These are phyloP conservation scores for Grammothele lineata DNA, from an alignment of 768 basidiomycete genomes.

Conservation along the genomic window DNA sequence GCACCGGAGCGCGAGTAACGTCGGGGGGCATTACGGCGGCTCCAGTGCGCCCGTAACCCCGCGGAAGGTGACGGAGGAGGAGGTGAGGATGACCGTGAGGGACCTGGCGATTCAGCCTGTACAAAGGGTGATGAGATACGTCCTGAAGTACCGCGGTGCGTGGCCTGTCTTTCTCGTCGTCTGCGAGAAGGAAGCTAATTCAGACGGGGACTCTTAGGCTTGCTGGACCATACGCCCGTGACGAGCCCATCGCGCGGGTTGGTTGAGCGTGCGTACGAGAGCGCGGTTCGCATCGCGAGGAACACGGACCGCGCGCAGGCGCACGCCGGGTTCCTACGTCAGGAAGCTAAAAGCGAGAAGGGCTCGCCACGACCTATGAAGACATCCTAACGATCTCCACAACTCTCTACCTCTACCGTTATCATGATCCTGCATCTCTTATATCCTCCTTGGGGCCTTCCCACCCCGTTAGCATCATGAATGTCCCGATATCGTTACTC, in stretches of 20 bases:
- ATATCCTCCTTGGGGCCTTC: too few relatives aligned
- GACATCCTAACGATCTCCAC: too few relatives aligned
- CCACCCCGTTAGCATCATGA: too few relatives aligned
- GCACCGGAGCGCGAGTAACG: slow-evolving; percentile 3
- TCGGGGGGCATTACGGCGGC: slow-evolving; percentile 1
- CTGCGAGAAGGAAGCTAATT: too few relatives aligned
- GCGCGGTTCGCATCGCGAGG: slow-evolving; percentile 52
- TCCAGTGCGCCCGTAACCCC: not conserved
- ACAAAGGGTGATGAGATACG: slow-evolving; percentile 62
- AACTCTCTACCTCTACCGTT: too few relatives aligned
- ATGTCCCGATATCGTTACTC: too few relatives aligned
- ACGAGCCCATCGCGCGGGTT: slow-evolving; percentile 46
- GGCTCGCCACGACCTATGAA: slow-evolving; percentile 2
- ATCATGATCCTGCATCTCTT: too few relatives aligned
- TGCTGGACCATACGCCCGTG: slow-evolving; percentile 45
- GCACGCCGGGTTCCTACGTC: slow-evolving; percentile 42
- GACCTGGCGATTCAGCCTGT: slow-evolving; percentile 63
- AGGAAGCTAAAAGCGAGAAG: slow-evolving; percentile 17
- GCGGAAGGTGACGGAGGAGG: slow-evolving; percentile 14
- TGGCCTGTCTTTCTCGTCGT: not conserved
- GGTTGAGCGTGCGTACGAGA: slow-evolving; percentile 55
- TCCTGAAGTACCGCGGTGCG: slow-evolving; percentile 56
- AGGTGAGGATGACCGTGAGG: slow-evolving; percentile 34
- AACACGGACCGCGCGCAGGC: slow-evolving; percentile 59
- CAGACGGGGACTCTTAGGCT: slow-evolving; percentile 42